Base-by-base conservation (phyloP, 352 stramenopile genomes). In the Pythium rhizo-oryzae region DNA sequence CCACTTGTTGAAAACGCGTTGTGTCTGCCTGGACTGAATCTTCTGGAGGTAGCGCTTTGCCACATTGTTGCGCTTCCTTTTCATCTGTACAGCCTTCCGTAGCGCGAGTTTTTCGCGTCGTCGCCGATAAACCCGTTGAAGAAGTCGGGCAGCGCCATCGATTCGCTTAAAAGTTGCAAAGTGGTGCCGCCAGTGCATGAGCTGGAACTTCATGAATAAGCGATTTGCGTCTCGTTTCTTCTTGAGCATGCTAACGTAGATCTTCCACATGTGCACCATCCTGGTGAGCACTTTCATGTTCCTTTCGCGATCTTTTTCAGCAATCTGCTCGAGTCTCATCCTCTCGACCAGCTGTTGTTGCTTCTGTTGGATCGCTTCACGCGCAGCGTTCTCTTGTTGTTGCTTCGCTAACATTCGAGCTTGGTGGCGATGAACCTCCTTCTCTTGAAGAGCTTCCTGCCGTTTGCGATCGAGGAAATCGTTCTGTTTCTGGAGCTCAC, bases 151-250 rank as follows among this genome's bases (percentile, higher is more conserved):
- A 23, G 81, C 78, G 4, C 28, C 35, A 30, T 69, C 25, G n/a
- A 67, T 64, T 0, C 19, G 67, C 39, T 89, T 78, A 21, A 67
- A 73, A 6, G 39, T 50, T 9, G 59, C 47, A 37, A 81, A 76
- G 13, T 85, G 72, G 6, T 69, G 47, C 41, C 84, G 84, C 84
- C 84, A 93, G 47, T 76, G 76, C 15, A 82, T 72, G 47, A 93
- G 76, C 51, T 82, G 82, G 56, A 91, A 77, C 58, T 83, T 85
- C 13, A 89, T n/a, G 58, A 89, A 91, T 51, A 91, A 65, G n/a
- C 66, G 72, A 61, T 75, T 77, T 16, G 82, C 82, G n/a, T 81
- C 70, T 12, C 76, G 73, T 53, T 64, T 61, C 76, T 90, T 76
- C 60, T 74, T 61, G 39, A 72, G 53, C 24, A 66, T n/a, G 9